phyloP scores from a whole-genome alignment of 805 yeast species.

The Starmerella bombicola region DNA sequence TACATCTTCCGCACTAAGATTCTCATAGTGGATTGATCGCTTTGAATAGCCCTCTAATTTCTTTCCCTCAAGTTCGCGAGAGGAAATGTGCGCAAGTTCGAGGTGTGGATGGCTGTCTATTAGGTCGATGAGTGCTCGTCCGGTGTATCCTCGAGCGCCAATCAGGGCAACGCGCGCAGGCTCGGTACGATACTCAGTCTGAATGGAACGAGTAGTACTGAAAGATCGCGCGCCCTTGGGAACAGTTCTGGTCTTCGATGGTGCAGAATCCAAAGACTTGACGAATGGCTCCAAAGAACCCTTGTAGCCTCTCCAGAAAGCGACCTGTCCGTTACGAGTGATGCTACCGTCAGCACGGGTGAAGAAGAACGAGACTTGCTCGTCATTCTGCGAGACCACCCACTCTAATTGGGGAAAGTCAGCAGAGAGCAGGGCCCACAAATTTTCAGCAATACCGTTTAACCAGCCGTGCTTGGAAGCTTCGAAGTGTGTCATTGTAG shows the following conservation, averaged over 20 bases:
- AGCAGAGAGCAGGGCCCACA: conserved; percentile 66
- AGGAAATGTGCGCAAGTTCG: conserved; percentile 85
- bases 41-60: conserved; percentile 79
- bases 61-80: conserved; percentile 86
- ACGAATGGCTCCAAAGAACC: conserved; percentile 41
- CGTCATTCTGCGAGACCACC: conserved; percentile 82
- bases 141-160: conserved; percentile 98
- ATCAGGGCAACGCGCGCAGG: conserved; percentile 82
- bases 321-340: conserved; percentile 72
- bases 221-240: conserved; percentile 4
- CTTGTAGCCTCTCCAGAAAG: conserved; percentile 88
- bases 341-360: conserved; percentile 89
- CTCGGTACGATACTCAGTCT: conserved; percentile 27
- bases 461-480: conserved; percentile 91
- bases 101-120: conserved; percentile 78
- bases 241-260: background rate
- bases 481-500: conserved; percentile 71
- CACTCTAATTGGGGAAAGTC: conserved; percentile 69
- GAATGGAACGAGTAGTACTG: background rate
- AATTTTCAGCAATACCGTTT: conserved; percentile 90
- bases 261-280: background rate
- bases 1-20: conserved; percentile 78
- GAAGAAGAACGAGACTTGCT: conserved; percentile 85
- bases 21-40: conserved; percentile 65
- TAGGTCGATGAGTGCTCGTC: conserved; percentile 79